Conservation (phyloP, 805 yeast genomes). For the Ogataea dorogensis region DNA sequence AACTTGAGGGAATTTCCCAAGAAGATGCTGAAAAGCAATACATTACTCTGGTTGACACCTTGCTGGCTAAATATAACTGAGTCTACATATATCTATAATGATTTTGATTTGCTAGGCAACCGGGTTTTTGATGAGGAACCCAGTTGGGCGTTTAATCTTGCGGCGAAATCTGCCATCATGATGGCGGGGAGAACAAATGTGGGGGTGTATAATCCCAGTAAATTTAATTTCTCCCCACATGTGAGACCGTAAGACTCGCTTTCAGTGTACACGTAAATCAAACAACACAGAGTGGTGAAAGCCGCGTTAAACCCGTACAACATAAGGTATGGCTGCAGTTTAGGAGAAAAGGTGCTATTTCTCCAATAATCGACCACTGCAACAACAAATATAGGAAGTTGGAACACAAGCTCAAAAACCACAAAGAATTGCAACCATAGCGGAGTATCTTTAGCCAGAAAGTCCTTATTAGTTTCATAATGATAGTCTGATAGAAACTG, state of each 20-base stretch:
- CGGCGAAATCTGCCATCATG: constrained; percentile 49
- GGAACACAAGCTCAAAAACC: constrained; percentile 67
- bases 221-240: constrained; percentile 37
- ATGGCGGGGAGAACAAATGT: constrained; percentile 63
- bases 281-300: constrained; percentile 73
- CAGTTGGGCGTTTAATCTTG: constrained; percentile 9
- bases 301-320: constrained; percentile 83
- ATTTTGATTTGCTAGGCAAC: constrained; percentile 1
- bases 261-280: constrained; percentile 44
- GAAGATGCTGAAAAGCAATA: constrained; percentile 88
- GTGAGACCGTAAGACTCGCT: constrained; percentile 41
- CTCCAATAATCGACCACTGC: constrained; percentile 36
- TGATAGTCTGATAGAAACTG: constrained; percentile 55
- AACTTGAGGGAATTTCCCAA: constrained; percentile 77
- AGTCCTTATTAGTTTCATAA: constrained; percentile 64
- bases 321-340: constrained; percentile 35
- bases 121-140: no score
- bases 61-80: constrained; percentile 51
- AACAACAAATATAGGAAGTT: constrained; percentile 71
- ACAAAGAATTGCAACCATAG: constrained; percentile 76
- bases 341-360: constrained; percentile 24
- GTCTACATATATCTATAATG: no score
- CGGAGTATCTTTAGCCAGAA: constrained; percentile 49
- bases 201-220: constrained; percentile 63
- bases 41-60: constrained; percentile 64